Conservation (phyloP, 208 protist species). For the Endotrypanum monterogeii region DNA sequence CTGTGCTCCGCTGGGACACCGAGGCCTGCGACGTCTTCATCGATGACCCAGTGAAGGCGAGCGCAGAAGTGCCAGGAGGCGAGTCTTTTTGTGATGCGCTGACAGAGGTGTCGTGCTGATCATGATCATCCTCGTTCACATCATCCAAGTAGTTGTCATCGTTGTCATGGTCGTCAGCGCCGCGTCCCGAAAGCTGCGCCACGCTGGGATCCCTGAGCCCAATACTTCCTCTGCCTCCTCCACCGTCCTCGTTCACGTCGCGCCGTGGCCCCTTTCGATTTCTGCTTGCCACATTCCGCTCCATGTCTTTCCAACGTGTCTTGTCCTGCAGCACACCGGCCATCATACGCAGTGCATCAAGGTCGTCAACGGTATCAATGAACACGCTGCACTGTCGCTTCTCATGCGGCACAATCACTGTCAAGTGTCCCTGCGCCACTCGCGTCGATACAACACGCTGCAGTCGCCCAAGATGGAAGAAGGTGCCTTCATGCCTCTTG, state of each 20-base stretch:
- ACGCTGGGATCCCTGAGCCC: constrained; percentile 16
- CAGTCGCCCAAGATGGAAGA: constrained; percentile 63
- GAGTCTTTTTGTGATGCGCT: background rate
- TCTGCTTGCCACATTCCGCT: constrained; percentile 61
- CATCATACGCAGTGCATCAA: constrained; percentile 70
- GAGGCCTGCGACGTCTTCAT: background rate
- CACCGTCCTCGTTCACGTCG: constrained; percentile 1
- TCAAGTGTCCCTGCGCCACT: constrained; percentile 65
- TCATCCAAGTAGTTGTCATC: background rate
- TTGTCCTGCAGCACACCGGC: constrained; percentile 60
- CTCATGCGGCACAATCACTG: constrained; percentile 65
- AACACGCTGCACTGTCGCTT: constrained; percentile 59
- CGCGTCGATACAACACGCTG: constrained; percentile 56
- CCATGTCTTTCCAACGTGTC: constrained; percentile 53
- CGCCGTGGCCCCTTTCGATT: background rate
- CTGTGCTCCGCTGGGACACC: background rate
- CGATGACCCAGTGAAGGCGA: background rate
- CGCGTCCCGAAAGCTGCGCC: constrained; percentile 3
- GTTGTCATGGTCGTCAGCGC: constrained; percentile 9
- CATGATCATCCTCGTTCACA: background rate
- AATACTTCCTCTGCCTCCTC: constrained; percentile 1
- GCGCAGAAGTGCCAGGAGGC: background rate
- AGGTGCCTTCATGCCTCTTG: constrained; percentile 64
- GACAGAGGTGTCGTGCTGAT: background rate
- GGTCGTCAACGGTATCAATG: constrained; percentile 64